Evolutionary conservation across 371 early-diverging fungal species (phyloP).

Genomic region (Ecytonucleospora hepatopenaei): DNA sequence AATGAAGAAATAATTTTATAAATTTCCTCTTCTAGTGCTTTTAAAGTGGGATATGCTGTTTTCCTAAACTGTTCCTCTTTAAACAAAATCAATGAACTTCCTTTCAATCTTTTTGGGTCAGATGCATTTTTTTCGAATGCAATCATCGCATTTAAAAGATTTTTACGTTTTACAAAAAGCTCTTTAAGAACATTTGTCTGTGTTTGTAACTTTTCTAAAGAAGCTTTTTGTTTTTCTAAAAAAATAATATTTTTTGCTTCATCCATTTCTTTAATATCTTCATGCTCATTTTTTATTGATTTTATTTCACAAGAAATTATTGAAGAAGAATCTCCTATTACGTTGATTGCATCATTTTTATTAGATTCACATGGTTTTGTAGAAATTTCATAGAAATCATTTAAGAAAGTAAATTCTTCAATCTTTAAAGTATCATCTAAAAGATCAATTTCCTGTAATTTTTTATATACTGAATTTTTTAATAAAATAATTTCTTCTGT

Average conservation of each 20-base stretch:
- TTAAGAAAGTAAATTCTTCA: not conserved
- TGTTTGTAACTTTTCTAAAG: no score
- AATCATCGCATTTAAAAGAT: constrained; percentile 61
- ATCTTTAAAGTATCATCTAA: constrained; percentile 22
- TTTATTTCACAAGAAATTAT: no score
- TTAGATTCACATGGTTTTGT: not conserved
- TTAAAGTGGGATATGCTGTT: constrained; percentile 66
- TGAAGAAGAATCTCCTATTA: no score
- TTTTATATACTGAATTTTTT: constrained; percentile 8
- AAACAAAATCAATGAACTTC: constrained; percentile 65
- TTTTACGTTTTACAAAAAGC: constrained; percentile 38
- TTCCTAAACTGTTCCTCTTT: constrained; percentile 76
- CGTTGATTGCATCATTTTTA: no score
- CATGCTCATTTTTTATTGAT: no score
- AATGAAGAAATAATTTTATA: constrained; percentile 41
- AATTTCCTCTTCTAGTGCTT: constrained; percentile 64
- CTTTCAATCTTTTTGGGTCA: constrained; percentile 68
- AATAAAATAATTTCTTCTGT: not conserved
- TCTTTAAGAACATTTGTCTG: constrained; percentile 19
- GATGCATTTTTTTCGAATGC: constrained; percentile 72
- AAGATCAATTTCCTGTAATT: constrained; percentile 11
- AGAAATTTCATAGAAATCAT: not conserved
- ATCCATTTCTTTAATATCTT: not conserved
- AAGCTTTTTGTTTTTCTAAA: constrained; percentile 15
- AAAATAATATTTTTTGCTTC: constrained; percentile 13